Conservation (phyloP, 1,139 yeast genomes). For the Candida mesenterica region DNA sequence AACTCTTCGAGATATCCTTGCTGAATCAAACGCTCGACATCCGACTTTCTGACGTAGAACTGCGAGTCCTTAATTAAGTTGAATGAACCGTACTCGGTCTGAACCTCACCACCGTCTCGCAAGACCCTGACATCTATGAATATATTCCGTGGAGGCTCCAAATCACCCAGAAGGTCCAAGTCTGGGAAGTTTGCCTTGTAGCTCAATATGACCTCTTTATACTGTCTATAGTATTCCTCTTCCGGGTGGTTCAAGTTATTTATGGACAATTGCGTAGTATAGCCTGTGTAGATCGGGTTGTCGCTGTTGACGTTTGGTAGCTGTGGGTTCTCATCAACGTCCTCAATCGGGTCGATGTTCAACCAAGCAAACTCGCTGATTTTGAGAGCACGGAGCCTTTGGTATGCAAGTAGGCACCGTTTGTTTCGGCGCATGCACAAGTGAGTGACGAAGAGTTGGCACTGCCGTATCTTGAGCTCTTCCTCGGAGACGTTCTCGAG, state of each 20-base stretch:
- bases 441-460: constrained; percentile 80
- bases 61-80: constrained; percentile 94
- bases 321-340: constrained; percentile 5
- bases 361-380: constrained; percentile 74
- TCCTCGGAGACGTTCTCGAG: constrained; percentile 27
- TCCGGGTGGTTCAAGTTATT: constrained; percentile 73
- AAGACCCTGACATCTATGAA: constrained; percentile 92
- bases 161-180: constrained; percentile 81
- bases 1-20: constrained; percentile 89
- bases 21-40: constrained; percentile 89
- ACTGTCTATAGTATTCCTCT: constrained; percentile 71
- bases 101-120: constrained; percentile 95
- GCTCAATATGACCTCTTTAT: constrained; percentile 68
- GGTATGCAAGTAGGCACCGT: constrained; percentile 83
- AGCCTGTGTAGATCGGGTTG: constrained; percentile 18
- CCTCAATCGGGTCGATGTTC: constrained; percentile 39
- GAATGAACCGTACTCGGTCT: constrained; percentile 95
- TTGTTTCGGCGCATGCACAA: constrained; percentile 83
- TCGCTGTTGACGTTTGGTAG: constrained; percentile 10
- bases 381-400: constrained; percentile 64
- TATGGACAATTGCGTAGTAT: constrained; percentile 33
- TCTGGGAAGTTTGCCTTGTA: constrained; percentile 81
- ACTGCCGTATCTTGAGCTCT: constrained; percentile 51
- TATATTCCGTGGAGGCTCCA: constrained; percentile 87
- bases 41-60: constrained; percentile 89